phyloP scores from a whole-genome alignment of 2,329 filamentous ascomycete genomes.

The Podosphaera xanthii region DNA sequence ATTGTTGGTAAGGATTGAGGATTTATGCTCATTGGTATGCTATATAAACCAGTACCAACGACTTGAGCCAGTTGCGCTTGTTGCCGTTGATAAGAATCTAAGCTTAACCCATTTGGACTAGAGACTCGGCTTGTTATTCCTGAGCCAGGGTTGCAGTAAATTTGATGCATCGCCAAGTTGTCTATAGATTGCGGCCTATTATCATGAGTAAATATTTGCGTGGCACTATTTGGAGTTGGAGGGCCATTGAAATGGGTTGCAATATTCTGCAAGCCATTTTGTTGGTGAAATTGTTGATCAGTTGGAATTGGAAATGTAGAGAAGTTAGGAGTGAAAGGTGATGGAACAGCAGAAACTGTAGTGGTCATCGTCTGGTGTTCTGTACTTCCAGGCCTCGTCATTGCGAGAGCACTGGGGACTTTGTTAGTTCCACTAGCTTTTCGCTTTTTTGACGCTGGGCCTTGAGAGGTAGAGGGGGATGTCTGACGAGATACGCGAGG shows the following conservation, averaged over 20 bases:
- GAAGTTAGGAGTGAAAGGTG: constrained; percentile 29
- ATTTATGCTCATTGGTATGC: constrained; percentile 25
- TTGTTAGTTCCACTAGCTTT: constrained; percentile 51
- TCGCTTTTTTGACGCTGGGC: constrained; percentile 54
- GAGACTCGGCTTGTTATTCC: constrained; percentile 55
- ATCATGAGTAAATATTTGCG: constrained; percentile 33
- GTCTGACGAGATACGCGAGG: constrained; percentile 48
- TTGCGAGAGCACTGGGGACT: constrained; percentile 49
- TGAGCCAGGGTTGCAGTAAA: constrained; percentile 46
- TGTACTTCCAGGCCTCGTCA: constrained; percentile 56
- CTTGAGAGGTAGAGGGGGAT: constrained; percentile 42
- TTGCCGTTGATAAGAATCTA: constrained; percentile 22
- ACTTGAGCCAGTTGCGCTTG: constrained; percentile 24
- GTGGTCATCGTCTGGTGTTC: constrained; percentile 16
- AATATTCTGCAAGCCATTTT: constrained; percentile 10
- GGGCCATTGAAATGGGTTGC: constrained; percentile 30
- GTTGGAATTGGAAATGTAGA: constrained; percentile 22
- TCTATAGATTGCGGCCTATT: constrained; percentile 43
- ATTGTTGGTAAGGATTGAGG: constrained; percentile 40
- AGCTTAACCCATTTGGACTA: constrained; percentile 34
- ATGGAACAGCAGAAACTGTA: constrained; percentile 21
- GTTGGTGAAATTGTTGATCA: constrained; percentile 12
- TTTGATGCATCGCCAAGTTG: constrained; percentile 34
- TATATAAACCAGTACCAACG: constrained; percentile 26
- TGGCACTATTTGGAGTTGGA: constrained; percentile 41